Evolutionary conservation across 345 rosid species (phyloP), one percentile per base, ranked within the genome.

Genomic region (Salix viminalis): DNA sequence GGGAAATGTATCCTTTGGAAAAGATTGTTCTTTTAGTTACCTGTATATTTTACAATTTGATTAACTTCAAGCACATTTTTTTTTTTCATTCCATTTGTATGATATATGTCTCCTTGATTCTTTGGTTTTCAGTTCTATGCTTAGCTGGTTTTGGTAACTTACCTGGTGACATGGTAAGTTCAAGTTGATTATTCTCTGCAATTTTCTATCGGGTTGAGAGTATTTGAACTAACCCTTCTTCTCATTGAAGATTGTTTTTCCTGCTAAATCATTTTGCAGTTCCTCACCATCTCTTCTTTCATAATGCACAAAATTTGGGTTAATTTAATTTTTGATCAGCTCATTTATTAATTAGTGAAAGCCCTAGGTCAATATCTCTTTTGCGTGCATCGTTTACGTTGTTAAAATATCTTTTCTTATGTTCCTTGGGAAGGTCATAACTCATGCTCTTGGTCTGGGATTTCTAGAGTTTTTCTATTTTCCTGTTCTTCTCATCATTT

Each of bases 81-180:
- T 23, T 56, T 79, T 32, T 10, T 21, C 37, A 7, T 72, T 39
- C 36, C 69, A 67, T 71, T 67, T 16, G 10, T 26, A 9, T 7
- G 70, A 6, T 58, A 42, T 80, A 34, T 76, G 76, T 84, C 72
- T 76, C 86, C 92, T 87, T 86, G 76, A 86, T 73, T 75, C 73
- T 13, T 56, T 83, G 77, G 54, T 83, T 41, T 58, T 39, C 85
- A 93, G 99, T 90, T 84, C 60, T 95, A 66, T 95, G 97, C 64
- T 82, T 95, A 80, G 97, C 99, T 84, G 99, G 99, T 77, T 95
- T 95, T 79, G 99, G 99, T 18, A 95, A 95, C 86, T 87, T 95
- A 74, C 99, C 99, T 61, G 99, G 99, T 81, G 94, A 95, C 81
- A 91, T 95, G 99, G 99, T 74, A 44, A 14, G 1, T 56, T 50